Percentiles rank a stretch among this genome's conserved stretches.
phyloP scores from a whole-genome alignment of 768 basidiomycete genomes.

The Tricholoma flavovirens region DNA sequence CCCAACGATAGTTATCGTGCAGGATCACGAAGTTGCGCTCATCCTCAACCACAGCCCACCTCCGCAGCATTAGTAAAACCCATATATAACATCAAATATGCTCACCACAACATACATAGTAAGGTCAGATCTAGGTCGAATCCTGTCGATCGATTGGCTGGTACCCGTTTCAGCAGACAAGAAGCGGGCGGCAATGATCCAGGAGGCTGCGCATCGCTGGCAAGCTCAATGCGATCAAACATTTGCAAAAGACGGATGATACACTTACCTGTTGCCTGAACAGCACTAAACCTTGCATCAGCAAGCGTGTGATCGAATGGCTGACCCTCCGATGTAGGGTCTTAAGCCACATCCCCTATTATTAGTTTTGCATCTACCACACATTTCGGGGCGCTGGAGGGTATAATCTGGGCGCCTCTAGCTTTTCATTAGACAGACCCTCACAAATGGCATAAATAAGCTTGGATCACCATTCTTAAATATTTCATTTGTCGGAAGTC shows the following conservation, averaged over 20 bases:
- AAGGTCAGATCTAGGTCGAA: not conserved
- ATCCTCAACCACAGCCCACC: not conserved
- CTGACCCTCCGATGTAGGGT: too few relatives aligned
- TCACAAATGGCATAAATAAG: too few relatives aligned
- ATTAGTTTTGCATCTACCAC: too few relatives aligned
- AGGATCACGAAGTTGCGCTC: not conserved
- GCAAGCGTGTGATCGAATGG: too few relatives aligned
- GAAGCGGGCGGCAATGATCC: not conserved
- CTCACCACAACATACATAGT: not conserved
- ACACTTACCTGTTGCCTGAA: not conserved
- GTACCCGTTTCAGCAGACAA: not conserved
- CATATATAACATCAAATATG: not conserved
- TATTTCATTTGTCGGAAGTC: too few relatives aligned
- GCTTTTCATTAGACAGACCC: too few relatives aligned
- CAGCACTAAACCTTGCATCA: too few relatives aligned
- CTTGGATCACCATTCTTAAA: too few relatives aligned
- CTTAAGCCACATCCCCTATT: too few relatives aligned
- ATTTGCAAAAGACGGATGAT: not conserved
- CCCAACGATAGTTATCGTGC: too few relatives aligned
- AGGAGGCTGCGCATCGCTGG: not conserved
- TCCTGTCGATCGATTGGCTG: not conserved
- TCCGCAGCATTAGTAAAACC: not conserved
- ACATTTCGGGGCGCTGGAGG: too few relatives aligned
- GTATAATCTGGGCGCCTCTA: too few relatives aligned
- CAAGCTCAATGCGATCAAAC: not conserved